Percentiles rank a stretch among this genome's conserved stretches.
Conservation (phyloP, 2,329 filamentous ascomycete genomes). For the Ophiocordyceps camponoti-saundersi region DNA sequence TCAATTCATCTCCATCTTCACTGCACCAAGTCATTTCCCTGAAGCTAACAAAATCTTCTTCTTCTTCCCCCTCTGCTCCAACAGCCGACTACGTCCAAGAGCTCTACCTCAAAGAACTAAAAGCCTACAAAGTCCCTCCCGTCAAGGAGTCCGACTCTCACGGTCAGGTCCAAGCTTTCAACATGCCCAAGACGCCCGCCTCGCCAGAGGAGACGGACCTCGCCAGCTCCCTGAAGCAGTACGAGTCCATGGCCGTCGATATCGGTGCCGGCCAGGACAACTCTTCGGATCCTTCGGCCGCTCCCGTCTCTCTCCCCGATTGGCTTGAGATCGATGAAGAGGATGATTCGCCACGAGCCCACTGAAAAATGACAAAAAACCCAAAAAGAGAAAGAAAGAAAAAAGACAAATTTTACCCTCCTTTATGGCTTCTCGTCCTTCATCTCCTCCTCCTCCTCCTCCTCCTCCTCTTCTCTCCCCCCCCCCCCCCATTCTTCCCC, state of each 20-base stretch:
- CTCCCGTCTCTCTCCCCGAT: constrained; percentile 38
- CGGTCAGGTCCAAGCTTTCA: constrained; percentile 82
- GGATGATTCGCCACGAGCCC: constrained; percentile 8
- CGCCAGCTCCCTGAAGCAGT: constrained; percentile 78
- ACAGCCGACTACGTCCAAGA: constrained; percentile 95
- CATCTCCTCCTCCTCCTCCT: neutral
- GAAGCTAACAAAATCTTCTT: constrained; percentile 24
- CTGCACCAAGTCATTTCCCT: constrained; percentile 13
- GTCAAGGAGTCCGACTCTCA: constrained; percentile 77
- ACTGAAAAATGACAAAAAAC: neutral
- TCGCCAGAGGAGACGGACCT: constrained; percentile 93
- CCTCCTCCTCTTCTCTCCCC: neutral
- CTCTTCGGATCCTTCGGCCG: constrained; percentile 37
- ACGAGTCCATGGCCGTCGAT: constrained; percentile 88
- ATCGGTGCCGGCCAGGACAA: constrained; percentile 77
- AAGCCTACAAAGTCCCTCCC: constrained; percentile 75
- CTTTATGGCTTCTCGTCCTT: neutral
- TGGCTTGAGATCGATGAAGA: constrained; percentile 78
- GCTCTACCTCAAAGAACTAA: constrained; percentile 91
- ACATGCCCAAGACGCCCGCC: constrained; percentile 58
- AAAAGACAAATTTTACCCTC: neutral
- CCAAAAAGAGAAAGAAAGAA: neutral
- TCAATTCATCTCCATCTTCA: neutral
- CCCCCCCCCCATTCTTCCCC: neutral
- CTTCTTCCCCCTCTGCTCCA: neutral